Base-by-base conservation (phyloP, 2,329 filamentous ascomycete genomes). In the Ceratocystis albifundus region DNA sequence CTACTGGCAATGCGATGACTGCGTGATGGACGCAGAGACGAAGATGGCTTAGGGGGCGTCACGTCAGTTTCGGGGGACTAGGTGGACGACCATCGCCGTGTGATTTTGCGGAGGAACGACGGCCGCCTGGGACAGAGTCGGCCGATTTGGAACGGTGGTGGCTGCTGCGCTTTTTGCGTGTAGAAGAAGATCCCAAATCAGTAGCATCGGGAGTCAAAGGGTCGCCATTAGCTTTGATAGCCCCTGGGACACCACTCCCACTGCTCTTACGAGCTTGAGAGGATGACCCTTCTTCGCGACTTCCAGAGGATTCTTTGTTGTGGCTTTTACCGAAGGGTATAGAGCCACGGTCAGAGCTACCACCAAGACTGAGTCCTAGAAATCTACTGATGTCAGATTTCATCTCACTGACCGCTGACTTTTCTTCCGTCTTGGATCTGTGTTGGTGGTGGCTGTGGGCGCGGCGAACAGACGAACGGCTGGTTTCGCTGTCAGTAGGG, bases 261-360 rank as follows among this genome's bases (percentile, higher is more conserved):
- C 66, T 67, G 25, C 30, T 41, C 28, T 75, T 69, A 72, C 74
- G 62, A 72, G 73, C 50, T 41, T 65, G 63, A 3, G 71, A 70
- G 28, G 70, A 70, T 22, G 75, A 73, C 62, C 82, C 70, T 65
- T 83, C 80, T 59, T 86, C 82, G 64, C 79, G 79, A 72, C 84
- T 86, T 70, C 84, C 81, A 65, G 96, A 84, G 57, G 85, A 84
- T 77, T 96, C 93, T 75, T 91, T 94, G 79, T 90, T 95, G 75
- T 96, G 90, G 12, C 88, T 88, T 76, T 95, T 96, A 76, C 89
- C 94, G 75, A 95, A 90, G 10, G 89, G 87, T 53, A 88, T 73
- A 69, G 80, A 82, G 44, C 79, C 74, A 32, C 80, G 79, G 65
- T 81, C 78, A 62, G 71, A 73, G 68, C 74, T 77, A 57, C 75